Evolutionary conservation across 495 filamentous ascomycete species (phyloP), one percentile per base, ranked within the genome.

Genomic region (Lasiosphaeria ovina): DNA sequence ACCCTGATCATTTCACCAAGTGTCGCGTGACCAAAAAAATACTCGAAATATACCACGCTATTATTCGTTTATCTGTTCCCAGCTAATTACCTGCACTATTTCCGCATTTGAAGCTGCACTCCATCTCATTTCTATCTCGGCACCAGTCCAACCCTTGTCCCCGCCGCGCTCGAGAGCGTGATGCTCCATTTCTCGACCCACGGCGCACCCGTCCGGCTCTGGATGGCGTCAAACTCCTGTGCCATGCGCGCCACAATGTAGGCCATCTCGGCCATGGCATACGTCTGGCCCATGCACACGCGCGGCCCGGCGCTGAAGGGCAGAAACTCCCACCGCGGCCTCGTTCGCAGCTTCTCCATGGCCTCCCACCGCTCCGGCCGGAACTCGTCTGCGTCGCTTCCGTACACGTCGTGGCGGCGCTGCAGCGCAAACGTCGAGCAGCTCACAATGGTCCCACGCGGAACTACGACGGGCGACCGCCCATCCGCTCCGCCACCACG

Each of bases 201-300:
- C 44, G 44, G 44, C 12, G 12, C 44, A 47, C 16, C 44, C 5
- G 12, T 47, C 44, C 12, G 12, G 44, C 31, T 51, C 51, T 53
- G 1, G 17, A 53, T 16, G 5, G 33, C 14, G 16, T 36, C 33
- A 36, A 53, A 17, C 33, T 53, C 51, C 51, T 53, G 51, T 34
- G 51, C 51, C 33, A 53, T 53, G 33, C 51, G 51, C 4, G 51
- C 51, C 3, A 36, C 7, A 36, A 53, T 38, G 34, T 38, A 53
- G 33, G 17, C 34, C 51, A 38, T 36, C 51, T 53, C 51, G 11
- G 34, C 12, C 51, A 53, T 35, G 12, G 33, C 51, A 38, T 38
- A 35, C 5, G 12, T 38, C 51, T 53, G 51, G n/a, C 51, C 51
- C 33, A 53, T 53, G 17, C 51, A 53, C 33, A 38, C 11, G 12